These are phyloP conservation scores for Globisporangium splendens DNA, from an alignment of 352 stramenopile genomes.

Conservation along the genomic window DNA sequence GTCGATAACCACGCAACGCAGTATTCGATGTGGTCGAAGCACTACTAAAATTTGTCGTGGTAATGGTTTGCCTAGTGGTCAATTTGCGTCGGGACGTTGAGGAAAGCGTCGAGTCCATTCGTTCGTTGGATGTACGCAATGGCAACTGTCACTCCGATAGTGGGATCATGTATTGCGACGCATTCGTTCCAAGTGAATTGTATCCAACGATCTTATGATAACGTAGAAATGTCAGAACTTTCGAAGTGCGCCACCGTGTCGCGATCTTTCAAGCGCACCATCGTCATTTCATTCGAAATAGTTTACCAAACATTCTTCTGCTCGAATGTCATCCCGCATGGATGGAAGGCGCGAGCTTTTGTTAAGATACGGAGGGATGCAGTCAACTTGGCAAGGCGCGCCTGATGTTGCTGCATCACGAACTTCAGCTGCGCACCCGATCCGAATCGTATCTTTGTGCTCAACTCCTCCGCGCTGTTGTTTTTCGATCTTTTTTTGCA, in stretches of 20 bases:
- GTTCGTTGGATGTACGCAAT: background rate
- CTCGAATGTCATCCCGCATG: too few species aligned
- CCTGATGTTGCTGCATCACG: background rate
- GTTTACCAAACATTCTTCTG: background rate
- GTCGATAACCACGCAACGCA: background rate
- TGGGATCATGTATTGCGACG: background rate
- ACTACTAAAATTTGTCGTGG: background rate
- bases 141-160: background rate
- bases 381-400: background rate
- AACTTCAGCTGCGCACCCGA: background rate
- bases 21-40: background rate
- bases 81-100: background rate
- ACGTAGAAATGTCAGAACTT: constrained; percentile 16
- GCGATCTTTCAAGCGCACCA: constrained; percentile 12
- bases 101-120: background rate
- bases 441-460: background rate
- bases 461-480: background rate
- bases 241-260: constrained; percentile 1
- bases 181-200: background rate
- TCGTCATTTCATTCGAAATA: constrained; percentile 6
- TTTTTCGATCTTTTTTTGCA: background rate
- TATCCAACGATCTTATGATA: constrained; percentile 8
- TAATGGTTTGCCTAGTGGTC: background rate
- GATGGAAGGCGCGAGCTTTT: too few species aligned
- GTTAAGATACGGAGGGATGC: background rate